Base-by-base conservation (phyloP, 177 flowering plant species). In the Vitis hybrid region DNA sequence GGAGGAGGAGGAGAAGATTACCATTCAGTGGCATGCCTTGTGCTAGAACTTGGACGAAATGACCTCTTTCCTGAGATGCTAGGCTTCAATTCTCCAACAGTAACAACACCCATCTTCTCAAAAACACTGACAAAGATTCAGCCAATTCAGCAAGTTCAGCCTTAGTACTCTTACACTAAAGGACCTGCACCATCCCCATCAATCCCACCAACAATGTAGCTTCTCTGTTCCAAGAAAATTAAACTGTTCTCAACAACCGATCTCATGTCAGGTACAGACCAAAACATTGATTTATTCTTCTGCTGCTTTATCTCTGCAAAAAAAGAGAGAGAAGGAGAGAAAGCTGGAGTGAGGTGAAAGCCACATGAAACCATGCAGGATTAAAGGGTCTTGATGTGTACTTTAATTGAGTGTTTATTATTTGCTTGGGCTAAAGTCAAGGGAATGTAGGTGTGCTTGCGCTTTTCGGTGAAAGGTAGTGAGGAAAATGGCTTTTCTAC, bases 21-120 rank as follows among this genome's bases (percentile, higher is more conserved):
- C 97, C 97, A 93, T 82, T 93, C 96, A 48, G 88, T 79, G 65
- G 27, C 82, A 75, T 88, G 91, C 66, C 91, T 24, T 24, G 90
- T 71, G 63, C 91, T 89, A 9, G 91, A 81, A 70, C 85, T 88
- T 3, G 91, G 93, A 65, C 93, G 89, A 81, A 91, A 89, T 6
- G 83, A 54, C 69, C 92, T 86, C 85, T 86, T 91, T 72, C 90
- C 91, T 15, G 92, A 84, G 19, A 91, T 78, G 56, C 88, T 85
- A 10, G 94, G 84, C 86, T 89, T 88, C 83, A 87, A 69, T 71
- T 89, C 97, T 64, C 75, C 78, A 70, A 85, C 75, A 6, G 88
- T 85, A 3, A 84, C 85, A 19, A 88, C 89, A 58, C 90, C 92
- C 97, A 91, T 91, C 58, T 78, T 68, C 57, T 66, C 59, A 8